phyloP scores from a whole-genome alignment of 108 stramenopile species.

The Cylindrotheca fusiformis region DNA sequence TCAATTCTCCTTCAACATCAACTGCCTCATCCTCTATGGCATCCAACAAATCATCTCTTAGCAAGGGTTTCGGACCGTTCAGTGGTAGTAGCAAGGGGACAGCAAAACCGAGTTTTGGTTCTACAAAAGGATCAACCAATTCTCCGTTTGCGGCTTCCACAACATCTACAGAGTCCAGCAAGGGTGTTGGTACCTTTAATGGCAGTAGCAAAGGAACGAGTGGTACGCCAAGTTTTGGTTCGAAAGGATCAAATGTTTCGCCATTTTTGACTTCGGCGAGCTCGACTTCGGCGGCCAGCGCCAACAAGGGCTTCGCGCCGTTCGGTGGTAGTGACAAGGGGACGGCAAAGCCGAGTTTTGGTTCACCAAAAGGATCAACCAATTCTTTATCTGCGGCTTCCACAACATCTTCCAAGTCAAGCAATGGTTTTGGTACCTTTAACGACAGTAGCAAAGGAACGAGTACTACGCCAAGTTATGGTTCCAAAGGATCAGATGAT shows the following conservation, averaged over 20 bases:
- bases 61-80: background rate
- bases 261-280: background rate
- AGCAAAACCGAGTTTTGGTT: background rate
- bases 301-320: background rate
- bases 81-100: background rate
- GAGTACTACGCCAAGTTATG: background rate
- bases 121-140: too few relatives aligned
- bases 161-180: too few relatives aligned
- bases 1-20: too few relatives aligned
- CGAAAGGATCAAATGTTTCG: background rate
- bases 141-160: too few relatives aligned
- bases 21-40: too few relatives aligned
- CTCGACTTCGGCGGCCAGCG: too few relatives aligned
- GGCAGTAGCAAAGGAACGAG: background rate
- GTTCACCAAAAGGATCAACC: background rate
- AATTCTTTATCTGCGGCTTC: too few relatives aligned
- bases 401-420: too few relatives aligned
- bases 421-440: background rate
- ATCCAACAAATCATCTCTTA: too few relatives aligned
- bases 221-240: background rate
- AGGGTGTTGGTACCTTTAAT: background rate
- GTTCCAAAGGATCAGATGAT: too few relatives aligned
- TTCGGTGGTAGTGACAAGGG: background rate
- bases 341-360: background rate
- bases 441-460: background rate